Conservation (phyloP, 768 basidiomycete species). For the Leccinum obscurum region DNA sequence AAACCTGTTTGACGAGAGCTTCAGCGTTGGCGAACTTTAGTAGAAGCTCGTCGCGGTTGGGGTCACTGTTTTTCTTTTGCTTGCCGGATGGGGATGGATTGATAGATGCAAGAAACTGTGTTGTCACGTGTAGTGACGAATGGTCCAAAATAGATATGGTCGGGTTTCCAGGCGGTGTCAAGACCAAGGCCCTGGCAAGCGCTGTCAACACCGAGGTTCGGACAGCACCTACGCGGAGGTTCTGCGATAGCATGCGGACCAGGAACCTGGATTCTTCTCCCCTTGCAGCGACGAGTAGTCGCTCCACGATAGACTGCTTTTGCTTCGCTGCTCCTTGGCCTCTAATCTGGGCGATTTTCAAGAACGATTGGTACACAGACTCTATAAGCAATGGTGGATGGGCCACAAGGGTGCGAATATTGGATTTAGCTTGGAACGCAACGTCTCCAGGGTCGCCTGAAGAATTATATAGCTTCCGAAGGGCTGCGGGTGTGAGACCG, state of each 20-base stretch:
- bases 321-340: constrained; percentile 74
- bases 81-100: constrained; percentile 18
- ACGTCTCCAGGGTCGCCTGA: constrained; percentile 88
- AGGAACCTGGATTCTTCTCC: constrained; percentile 90
- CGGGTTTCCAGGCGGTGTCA: constrained; percentile 46
- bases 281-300: constrained; percentile 76
- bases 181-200: constrained; percentile 73
- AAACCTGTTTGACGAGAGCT: constrained; percentile 65
- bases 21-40: constrained; percentile 57
- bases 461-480: constrained; percentile 65
- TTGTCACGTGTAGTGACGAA: constrained; percentile 32
- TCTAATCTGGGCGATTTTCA: constrained; percentile 66
- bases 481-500: constrained; percentile 55
- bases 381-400: constrained; percentile 66
- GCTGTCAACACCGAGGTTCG: constrained; percentile 79
- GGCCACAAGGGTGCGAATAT: constrained; percentile 68
- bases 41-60: constrained; percentile 37
- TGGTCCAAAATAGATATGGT: constrained; percentile 14
- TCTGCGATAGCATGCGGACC: constrained; percentile 69
- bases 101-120: constrained; percentile 19
- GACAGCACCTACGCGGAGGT: constrained; percentile 87
- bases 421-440: constrained; percentile 80
- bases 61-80: constrained; percentile 34
- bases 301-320: constrained; percentile 79
- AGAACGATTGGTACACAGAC: constrained; percentile 64